Evolutionary conservation across 306 rosid species (phyloP).

Genomic region (Cotoneaster glaucophyllus): DNA sequence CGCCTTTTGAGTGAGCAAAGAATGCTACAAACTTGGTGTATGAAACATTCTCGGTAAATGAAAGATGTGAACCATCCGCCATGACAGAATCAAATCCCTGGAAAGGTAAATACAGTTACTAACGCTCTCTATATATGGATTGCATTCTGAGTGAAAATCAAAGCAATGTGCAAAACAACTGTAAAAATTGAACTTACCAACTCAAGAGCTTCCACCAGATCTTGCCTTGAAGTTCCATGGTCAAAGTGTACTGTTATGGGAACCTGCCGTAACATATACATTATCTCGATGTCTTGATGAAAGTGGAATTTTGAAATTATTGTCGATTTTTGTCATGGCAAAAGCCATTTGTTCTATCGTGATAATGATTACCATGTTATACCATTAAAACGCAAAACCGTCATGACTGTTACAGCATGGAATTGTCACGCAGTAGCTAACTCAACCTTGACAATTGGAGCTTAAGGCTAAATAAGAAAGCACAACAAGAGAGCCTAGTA

Average conservation of each 20-base stretch:
- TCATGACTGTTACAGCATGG: background rate
- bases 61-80: conserved; percentile 94
- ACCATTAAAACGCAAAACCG: background rate
- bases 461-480: too few species aligned
- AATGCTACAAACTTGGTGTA: conserved; percentile 67
- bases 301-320: background rate
- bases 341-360: background rate
- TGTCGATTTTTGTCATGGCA: background rate
- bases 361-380: background rate
- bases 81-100: conserved; percentile 89
- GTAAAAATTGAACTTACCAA: conserved; percentile 39
- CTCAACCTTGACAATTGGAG: too few species aligned
- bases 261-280: conserved; percentile 48
- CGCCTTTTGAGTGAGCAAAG: conserved; percentile 69
- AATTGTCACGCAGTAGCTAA: too few species aligned
- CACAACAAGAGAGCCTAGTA: too few species aligned
- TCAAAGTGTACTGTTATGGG: conserved; percentile 89
- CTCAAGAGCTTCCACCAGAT: conserved; percentile 83
- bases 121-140: conserved; percentile 4
- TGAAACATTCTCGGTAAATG: conserved; percentile 62
- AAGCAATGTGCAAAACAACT: conserved; percentile 9
- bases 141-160: conserved; percentile 2
- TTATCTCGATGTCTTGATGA: background rate
- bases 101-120: conserved; percentile 16
- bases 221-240: conserved; percentile 84